Percentiles rank a stretch among this genome's conserved stretches.
Evolutionary conservation across 140 eudicot genomes (phyloP).

Genomic region (Oenanthe javanica): DNA sequence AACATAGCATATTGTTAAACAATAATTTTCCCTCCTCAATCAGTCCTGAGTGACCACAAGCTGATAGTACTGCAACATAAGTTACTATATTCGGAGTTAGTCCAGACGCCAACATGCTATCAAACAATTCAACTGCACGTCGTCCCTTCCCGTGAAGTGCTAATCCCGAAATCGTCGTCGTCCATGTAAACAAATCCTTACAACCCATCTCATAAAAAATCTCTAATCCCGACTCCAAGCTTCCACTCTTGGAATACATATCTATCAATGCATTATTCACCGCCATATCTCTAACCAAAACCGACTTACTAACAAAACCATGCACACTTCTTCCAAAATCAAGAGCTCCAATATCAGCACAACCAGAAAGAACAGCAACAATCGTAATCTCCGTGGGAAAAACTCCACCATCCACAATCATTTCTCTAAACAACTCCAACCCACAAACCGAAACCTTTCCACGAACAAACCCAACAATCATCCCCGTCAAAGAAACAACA

Average conservation of each 20-base stretch:
- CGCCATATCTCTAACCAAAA: conserved; percentile 33
- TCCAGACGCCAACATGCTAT: conserved; percentile 35
- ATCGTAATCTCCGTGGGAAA: conserved; percentile 43
- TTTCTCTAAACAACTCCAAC: conserved; percentile 37
- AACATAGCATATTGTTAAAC: conserved; percentile 28
- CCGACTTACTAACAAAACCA: conserved; percentile 37
- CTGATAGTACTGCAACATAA: conserved; percentile 48
- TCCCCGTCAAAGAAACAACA: conserved; percentile 59
- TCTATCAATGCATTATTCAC: conserved; percentile 65
- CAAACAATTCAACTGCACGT: conserved; percentile 34
- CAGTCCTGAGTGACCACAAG: conserved; percentile 64
- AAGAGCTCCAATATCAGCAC: conserved; percentile 77
- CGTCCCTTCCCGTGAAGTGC: conserved; percentile 58
- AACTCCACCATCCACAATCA: conserved; percentile 27
- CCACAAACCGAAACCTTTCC: conserved; percentile 32
- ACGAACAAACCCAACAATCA: conserved; percentile 60
- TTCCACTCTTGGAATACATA: conserved; percentile 53
- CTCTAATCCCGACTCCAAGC: conserved; percentile 31
- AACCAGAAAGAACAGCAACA: conserved; percentile 57
- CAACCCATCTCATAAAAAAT: conserved; percentile 32
- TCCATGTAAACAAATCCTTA: conserved; percentile 62
- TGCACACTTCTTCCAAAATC: conserved; percentile 55
- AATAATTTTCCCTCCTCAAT: conserved; percentile 37
- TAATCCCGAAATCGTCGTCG: conserved; percentile 56
- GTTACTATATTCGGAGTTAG: conserved; percentile 44